Evolutionary conservation across 441 rosid genomes (phyloP).

Genomic region (Syzygium syzygioides): DNA sequence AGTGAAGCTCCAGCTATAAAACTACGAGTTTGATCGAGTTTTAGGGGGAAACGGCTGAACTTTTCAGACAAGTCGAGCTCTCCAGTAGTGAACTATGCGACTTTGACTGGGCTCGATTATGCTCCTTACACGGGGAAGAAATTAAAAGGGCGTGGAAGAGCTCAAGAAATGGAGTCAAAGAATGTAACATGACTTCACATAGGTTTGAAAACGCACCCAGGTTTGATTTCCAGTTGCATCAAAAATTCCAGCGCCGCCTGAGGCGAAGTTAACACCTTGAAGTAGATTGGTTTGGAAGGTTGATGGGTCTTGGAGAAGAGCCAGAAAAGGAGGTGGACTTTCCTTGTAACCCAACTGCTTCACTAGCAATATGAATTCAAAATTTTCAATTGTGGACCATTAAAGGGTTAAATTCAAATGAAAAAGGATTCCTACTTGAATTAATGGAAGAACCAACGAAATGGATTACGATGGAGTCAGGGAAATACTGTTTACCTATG

Average conservation of each 20-base stretch:
- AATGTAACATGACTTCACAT: not conserved
- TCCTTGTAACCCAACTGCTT: not conserved
- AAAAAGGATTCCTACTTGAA: not conserved
- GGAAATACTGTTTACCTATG: not conserved
- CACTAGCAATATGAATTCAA: not conserved
- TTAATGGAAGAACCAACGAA: not conserved
- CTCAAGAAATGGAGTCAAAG: not conserved
- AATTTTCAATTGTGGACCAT: not conserved
- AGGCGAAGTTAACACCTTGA: not conserved
- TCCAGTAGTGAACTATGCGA: not conserved
- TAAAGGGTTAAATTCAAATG: not conserved
- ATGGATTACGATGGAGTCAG: not conserved
- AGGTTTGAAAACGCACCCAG: not conserved
- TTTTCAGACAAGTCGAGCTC: not conserved
- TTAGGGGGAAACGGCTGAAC: not conserved
- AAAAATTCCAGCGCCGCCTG: not conserved
- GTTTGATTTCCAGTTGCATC: not conserved
- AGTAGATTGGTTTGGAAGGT: not conserved
- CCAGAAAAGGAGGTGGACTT: not conserved
- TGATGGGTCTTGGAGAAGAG: not conserved
- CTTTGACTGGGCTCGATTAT: not conserved
- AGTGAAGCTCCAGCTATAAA: not conserved
- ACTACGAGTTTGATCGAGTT: not conserved
- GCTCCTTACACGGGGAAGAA: not conserved
- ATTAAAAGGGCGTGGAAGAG: not conserved